phyloP scores from a whole-genome alignment of 2,329 filamentous ascomycete species.

The Colletotrichum shisoi region DNA sequence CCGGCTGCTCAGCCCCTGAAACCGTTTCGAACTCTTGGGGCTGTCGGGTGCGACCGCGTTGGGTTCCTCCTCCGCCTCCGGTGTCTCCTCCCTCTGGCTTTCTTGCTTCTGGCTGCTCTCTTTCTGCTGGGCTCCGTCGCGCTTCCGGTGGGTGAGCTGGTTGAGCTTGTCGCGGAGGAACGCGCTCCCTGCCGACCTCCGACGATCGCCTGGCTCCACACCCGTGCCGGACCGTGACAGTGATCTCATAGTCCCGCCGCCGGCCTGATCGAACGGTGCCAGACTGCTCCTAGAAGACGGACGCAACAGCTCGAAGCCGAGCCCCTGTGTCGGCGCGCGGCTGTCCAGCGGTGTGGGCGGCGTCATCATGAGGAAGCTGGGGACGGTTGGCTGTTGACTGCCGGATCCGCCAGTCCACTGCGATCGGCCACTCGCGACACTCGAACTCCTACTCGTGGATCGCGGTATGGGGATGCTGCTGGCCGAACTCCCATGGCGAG shows the following conservation, averaged over 20 bases:
- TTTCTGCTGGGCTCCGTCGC: slow-evolving; percentile 40
- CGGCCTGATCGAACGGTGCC: slow-evolving; percentile 39
- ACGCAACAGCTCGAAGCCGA: slow-evolving; percentile 41
- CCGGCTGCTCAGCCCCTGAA: slow-evolving; percentile 21
- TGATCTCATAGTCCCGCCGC: slow-evolving; percentile 36
- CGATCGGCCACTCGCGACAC: slow-evolving; percentile 58
- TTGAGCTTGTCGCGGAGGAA: slow-evolving; percentile 51
- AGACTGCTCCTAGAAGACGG: slow-evolving; percentile 42
- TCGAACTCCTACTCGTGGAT: slow-evolving; percentile 62
- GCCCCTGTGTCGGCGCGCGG: slow-evolving; percentile 33
- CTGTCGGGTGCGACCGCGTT: slow-evolving; percentile 5
- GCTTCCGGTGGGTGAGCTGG: slow-evolving; percentile 44
- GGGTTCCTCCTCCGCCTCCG: slow-evolving; percentile 28
- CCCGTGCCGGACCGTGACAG: slow-evolving; percentile 40
- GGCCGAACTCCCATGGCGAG: slow-evolving; percentile 58
- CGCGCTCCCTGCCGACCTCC: slow-evolving; percentile 45
- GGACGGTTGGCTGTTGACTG: slow-evolving; percentile 45
- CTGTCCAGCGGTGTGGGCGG: slow-evolving; percentile 53
- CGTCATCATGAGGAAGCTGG: slow-evolving; percentile 58
- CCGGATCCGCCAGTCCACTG: slow-evolving; percentile 48
- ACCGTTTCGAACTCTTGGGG: slow-evolving; percentile 21
- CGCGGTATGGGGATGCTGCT: slow-evolving; percentile 57
- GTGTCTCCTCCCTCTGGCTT: slow-evolving; percentile 24
- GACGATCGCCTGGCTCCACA: slow-evolving; percentile 36
- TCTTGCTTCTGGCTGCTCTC: slow-evolving; percentile 28